Evolutionary conservation across 2,329 filamentous ascomycete genomes (phyloP).

Genomic region (Macroventuria anomochaeta): DNA sequence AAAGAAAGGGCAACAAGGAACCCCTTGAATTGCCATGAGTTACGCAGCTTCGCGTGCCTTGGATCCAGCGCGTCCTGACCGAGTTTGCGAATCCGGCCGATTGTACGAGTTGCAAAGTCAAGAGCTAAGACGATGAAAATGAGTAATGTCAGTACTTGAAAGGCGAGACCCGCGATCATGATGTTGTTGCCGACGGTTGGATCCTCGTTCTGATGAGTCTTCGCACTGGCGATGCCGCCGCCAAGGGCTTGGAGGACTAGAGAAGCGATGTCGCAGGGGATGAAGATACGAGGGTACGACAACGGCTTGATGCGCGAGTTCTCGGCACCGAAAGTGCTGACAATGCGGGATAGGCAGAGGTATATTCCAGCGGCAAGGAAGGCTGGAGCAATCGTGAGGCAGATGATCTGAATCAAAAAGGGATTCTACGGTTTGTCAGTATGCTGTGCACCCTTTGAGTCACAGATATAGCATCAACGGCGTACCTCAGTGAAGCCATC

Average conservation of each 20-base stretch:
- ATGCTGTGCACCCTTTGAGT: too few relatives aligned
- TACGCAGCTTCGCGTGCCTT: conserved; percentile 32
- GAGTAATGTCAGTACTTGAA: conserved; percentile 54
- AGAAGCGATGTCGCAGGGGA: conserved; percentile 56
- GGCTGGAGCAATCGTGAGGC: conserved; percentile 62
- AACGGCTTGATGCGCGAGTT: conserved; percentile 54
- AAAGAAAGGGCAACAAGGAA: conserved; percentile 64
- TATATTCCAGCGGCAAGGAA: conserved; percentile 71
- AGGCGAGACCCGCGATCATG: conserved; percentile 55
- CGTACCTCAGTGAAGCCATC: conserved; percentile 62
- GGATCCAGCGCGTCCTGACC: conserved; percentile 36
- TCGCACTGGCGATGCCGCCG: conserved; percentile 51
- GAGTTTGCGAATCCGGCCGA: conserved; percentile 26
- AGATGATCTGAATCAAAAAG: conserved; percentile 72
- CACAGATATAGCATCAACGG: not conserved
- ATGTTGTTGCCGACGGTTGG: conserved; percentile 51
- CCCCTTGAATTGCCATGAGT: conserved; percentile 56
- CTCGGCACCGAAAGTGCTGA: conserved; percentile 48
- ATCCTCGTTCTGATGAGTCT: conserved; percentile 38
- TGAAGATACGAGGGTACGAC: conserved; percentile 59
- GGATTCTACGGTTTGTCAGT: conserved; percentile 49
- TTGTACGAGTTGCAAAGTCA: conserved; percentile 50
- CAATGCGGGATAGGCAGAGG: conserved; percentile 61
- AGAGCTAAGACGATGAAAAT: conserved; percentile 51
- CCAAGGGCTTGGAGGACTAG: conserved; percentile 55